A percentile compares a stretch with the other conserved stretches of the same genome.
phyloP scores from a whole-genome alignment of 1,139 yeast genomes.

The Nadsonia starkeyi-henricii region DNA sequence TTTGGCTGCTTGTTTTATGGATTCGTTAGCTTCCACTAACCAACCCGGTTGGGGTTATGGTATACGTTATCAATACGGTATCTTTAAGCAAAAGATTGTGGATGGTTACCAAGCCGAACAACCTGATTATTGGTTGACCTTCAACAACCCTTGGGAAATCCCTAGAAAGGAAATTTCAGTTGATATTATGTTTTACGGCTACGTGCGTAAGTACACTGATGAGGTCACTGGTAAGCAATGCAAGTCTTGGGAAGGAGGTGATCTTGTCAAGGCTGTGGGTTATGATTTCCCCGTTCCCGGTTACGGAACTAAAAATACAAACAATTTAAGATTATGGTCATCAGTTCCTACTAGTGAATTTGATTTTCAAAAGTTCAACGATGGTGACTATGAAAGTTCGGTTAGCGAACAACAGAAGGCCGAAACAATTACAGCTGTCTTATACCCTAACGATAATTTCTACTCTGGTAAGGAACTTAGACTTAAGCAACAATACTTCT shows the following conservation, averaged over 20 bases:
- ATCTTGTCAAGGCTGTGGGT: conserved; percentile 81
- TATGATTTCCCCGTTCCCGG: conserved; percentile 93
- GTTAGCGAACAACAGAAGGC: conserved; percentile 79
- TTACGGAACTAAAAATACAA: conserved; percentile 67
- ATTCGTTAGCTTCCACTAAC: conserved; percentile 73
- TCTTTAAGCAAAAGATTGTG: conserved; percentile 77
- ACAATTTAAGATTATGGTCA: conserved; percentile 83
- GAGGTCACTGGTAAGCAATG: conserved; percentile 35
- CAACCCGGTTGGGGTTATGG: conserved; percentile 98
- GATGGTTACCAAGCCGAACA: conserved; percentile 90
- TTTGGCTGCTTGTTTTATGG: conserved; percentile 88
- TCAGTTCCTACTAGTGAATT: conserved; percentile 84
- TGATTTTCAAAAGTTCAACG: conserved; percentile 82
- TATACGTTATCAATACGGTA: conserved; percentile 83
- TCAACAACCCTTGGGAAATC: conserved; percentile 87
- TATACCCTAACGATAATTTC: conserved; percentile 88
- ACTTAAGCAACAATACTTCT: conserved; percentile 88
- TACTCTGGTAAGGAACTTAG: conserved; percentile 85
- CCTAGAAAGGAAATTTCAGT: conserved; percentile 76
- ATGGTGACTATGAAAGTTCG: conserved; percentile 81
- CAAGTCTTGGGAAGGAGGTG: conserved; percentile 77
- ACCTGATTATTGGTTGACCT: conserved; percentile 88
- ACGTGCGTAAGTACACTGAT: conserved; percentile 48
- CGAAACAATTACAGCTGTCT: conserved; percentile 80
- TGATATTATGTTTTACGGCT: conserved; percentile 87